Conservation (phyloP, 139 green algal genomes). For the Tetratostichococcus sp. region DNA sequence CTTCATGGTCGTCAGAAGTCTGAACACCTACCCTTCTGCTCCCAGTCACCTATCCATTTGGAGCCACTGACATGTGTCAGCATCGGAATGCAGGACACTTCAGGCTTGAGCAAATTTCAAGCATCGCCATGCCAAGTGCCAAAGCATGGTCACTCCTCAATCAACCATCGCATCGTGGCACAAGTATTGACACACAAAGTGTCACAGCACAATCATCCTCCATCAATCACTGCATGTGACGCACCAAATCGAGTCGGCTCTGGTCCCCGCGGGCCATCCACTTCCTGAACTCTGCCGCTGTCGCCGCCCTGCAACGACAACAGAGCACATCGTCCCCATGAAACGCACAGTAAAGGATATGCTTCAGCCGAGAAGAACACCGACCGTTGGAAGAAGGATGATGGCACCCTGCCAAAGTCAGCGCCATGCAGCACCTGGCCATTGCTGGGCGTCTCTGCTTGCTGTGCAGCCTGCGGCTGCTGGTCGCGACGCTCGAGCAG, state of each 20-base stretch:
- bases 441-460: background rate
- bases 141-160: no score
- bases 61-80: background rate
- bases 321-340: background rate
- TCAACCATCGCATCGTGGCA: background rate
- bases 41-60: slow-evolving; percentile 6
- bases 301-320: background rate
- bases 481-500: background rate
- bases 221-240: background rate
- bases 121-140: background rate
- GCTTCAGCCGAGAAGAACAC: no score
- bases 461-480: background rate
- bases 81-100: background rate
- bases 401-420: background rate
- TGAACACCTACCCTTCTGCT: background rate
- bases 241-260: background rate
- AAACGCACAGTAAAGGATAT: background rate
- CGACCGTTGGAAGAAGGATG: background rate
- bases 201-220: background rate
- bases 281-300: background rate
- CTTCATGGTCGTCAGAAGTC: slow-evolving; percentile 5
- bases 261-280: background rate
- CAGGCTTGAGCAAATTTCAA: background rate
- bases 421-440: background rate
- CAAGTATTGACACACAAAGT: no score